phyloP scores from a whole-genome alignment of 2,329 filamentous ascomycete genomes.

The Podosphaera leucotricha region DNA sequence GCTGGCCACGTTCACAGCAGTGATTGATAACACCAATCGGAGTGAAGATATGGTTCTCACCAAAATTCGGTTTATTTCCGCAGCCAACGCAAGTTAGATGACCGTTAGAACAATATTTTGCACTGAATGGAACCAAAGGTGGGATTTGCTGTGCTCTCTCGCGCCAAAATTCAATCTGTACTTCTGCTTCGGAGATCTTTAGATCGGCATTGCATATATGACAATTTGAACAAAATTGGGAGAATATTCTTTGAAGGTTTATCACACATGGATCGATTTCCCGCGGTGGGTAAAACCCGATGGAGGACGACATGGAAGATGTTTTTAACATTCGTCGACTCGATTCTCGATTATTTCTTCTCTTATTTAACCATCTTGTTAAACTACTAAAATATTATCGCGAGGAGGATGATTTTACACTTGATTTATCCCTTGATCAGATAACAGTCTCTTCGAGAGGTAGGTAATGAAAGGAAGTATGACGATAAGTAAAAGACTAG shows the following conservation, averaged over 20 bases:
- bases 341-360: neutral
- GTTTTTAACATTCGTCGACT: neutral
- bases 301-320: neutral
- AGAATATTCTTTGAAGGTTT: neutral
- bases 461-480: no score
- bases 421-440: no score
- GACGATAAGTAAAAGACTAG: no score
- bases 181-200: neutral
- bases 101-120: conserved; percentile 2
- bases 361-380: neutral
- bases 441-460: no score
- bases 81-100: conserved; percentile 7
- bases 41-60: conserved; percentile 5
- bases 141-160: conserved; percentile 5
- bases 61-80: conserved; percentile 3
- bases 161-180: conserved; percentile 5
- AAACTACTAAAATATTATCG: neutral
- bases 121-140: conserved; percentile 4
- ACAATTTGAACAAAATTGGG: neutral
- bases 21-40: conserved; percentile 7
- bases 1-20: conserved; percentile 5
- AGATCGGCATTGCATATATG: neutral
- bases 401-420: no score
- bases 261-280: neutral
- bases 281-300: neutral